Base-by-base conservation (phyloP, 2,329 filamentous ascomycete species). In the Fusarium ramigenum region DNA sequence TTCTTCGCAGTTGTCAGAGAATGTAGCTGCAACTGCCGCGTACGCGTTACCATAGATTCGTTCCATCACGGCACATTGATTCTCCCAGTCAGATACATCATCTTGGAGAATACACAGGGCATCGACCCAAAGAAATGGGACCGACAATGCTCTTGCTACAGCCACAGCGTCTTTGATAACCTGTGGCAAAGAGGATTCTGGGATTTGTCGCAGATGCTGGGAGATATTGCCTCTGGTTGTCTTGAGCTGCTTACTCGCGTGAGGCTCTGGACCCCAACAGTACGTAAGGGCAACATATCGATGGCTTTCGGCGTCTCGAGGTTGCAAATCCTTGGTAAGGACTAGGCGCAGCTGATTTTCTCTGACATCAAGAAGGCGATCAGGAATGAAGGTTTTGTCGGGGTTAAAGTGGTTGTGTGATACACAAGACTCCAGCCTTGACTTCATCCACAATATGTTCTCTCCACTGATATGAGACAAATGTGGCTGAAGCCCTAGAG, bases 371-470 rank as follows among this genome's bases (percentile, higher is more conserved):
- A 47, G 1, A 0, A 47, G 44, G 0, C 44, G 6, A 16, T 47
- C 44, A 2, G 44, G 44, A 8, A 47, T 47, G 1, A 47, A 47
- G 7, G 4, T n/a, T 4, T n/a, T 47, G 4, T 47, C 2, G 0
- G 25, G 19, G 2, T 30, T 47, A 0, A 30, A 0, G 4, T 47
- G 44, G 7, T 30, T 3, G 0, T 47, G 44, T 4, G 1, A 8
- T n/a, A 47, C 19, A 47, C 44, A 47, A 0, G 25, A 47, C 7
- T 47, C 44, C 7, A 47, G 0, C 3, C 16, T 30, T 0, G 14
- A n/a, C 3, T 30, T 6, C 0, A 30, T 47, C 44, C 44, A 47
- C 0, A 0, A 1, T 16, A 47, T n/a, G 0, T 1, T 30, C 0
- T 47, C 44, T 2, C 30, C 5, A 0, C 0, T n/a, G 6, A 30